Base-by-base conservation (phyloP, 2,329 filamentous ascomycete species). In the Phialophora expanda region DNA sequence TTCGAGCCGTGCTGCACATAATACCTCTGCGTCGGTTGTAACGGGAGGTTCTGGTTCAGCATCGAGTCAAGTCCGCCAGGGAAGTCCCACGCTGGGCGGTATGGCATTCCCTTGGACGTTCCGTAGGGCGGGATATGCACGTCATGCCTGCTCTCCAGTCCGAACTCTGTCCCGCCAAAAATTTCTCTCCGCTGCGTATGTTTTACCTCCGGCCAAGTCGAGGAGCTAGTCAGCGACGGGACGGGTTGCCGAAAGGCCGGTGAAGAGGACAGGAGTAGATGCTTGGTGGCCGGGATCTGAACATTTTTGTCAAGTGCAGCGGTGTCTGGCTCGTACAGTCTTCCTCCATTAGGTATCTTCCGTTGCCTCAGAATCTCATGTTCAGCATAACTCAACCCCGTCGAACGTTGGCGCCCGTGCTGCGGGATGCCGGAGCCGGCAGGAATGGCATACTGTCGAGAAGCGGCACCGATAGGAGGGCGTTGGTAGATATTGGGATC, bases 291-390 rank as follows among this genome's bases (percentile, higher is more conserved):
- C 44, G 91, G 91, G 5, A 90, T 89, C 44, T 90, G 90, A 41
- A 89, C 87, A 9, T 85, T 87, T 72, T 89, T 87, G 74, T 92
- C 90, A 24, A 89, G 84, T 1, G 89, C 88, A 4, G 91, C 91
- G 34, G 91, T 92, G 83, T 98, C 93, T 11, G 92, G 93, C 61
- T 91, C 92, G 70, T 94, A 90, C 67, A 98, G 85, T 44, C 93
- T 97, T n/a, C 94, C 95, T 4, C 58, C 58, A 74, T 89, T 94
- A 4, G 94, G 95, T 8, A 94, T 98, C 78, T 98, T 98, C 71
- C 94, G 87, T 70, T 94, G 88, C 34, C 71, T 63, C 50, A 72
- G 46, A 64, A 97, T 83, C 72, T 92, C 90, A 77, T 96, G 89
- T 76, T 97, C 61, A 77, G 63, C 64, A 61, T 70, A 72, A 32